phyloP scores from a whole-genome alignment of 768 basidiomycete genomes.

The Trametes cubensis region DNA sequence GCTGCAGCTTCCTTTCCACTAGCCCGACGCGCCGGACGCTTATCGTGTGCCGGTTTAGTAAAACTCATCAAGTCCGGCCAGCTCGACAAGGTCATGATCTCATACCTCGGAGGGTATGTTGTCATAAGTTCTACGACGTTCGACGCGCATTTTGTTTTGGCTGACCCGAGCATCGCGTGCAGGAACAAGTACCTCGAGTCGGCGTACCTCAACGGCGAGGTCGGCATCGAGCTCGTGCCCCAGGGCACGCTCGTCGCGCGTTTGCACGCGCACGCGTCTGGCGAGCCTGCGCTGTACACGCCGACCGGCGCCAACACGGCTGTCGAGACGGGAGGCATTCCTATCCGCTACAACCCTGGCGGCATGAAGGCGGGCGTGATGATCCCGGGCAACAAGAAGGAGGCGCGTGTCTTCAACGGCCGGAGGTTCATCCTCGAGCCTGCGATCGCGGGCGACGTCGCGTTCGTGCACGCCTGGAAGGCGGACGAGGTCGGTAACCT shows the following conservation, averaged over 20 bases:
- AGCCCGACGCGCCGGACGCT: neutral
- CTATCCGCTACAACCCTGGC: slow-evolving; percentile 74
- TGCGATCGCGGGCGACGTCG: slow-evolving; percentile 78
- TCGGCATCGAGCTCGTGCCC: slow-evolving; percentile 84
- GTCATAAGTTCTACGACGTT: neutral
- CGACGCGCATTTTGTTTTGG: neutral
- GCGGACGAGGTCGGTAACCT: slow-evolving; percentile 88
- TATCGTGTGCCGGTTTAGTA: slow-evolving; percentile 43
- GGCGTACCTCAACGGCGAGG: slow-evolving; percentile 74
- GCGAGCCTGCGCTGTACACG: slow-evolving; percentile 88
- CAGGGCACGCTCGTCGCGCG: slow-evolving; percentile 92
- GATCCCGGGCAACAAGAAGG: slow-evolving; percentile 73
- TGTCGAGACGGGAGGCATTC: slow-evolving; percentile 75
- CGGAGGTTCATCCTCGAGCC: slow-evolving; percentile 79
- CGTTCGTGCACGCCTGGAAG: slow-evolving; percentile 88
- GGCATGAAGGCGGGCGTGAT: slow-evolving; percentile 67
- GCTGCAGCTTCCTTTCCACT: neutral
- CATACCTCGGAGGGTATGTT: slow-evolving; percentile 80
- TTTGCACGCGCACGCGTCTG: slow-evolving; percentile 85
- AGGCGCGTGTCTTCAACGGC: slow-evolving; percentile 71
- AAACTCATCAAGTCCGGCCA: slow-evolving; percentile 72
- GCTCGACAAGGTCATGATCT: slow-evolving; percentile 78
- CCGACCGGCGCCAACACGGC: slow-evolving; percentile 90
- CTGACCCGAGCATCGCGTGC: slow-evolving; percentile 6
- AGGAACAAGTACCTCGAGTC: slow-evolving; percentile 86